Conservation (phyloP, 2,329 filamentous ascomycete genomes). For the Aspergillus sclerotialis region DNA sequence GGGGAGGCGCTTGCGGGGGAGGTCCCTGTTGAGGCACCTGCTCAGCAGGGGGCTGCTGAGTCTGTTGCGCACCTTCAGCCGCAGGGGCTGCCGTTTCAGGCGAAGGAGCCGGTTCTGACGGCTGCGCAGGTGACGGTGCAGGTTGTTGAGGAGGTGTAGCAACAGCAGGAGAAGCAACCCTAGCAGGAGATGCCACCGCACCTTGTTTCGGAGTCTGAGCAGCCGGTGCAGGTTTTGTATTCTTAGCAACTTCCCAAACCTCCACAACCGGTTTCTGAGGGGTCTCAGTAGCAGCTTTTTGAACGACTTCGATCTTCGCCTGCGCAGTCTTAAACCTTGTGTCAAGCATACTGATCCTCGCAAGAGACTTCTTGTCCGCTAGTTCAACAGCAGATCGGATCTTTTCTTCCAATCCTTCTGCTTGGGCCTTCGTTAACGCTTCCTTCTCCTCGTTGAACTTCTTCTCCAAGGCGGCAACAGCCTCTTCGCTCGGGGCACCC, state of each 20-base stretch:
- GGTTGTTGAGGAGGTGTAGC: slow-evolving; percentile 9
- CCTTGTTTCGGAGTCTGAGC: slow-evolving; percentile 26
- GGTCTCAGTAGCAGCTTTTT: slow-evolving; percentile 76
- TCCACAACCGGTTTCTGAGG: slow-evolving; percentile 76
- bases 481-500: slow-evolving; percentile 24
- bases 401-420: slow-evolving; percentile 52
- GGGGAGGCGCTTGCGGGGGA: slow-evolving; percentile 9
- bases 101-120: slow-evolving; percentile 6
- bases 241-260: slow-evolving; percentile 77
- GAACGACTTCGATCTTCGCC: slow-evolving; percentile 70
- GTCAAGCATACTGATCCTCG: slow-evolving; percentile 73
- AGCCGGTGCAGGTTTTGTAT: slow-evolving; percentile 47
- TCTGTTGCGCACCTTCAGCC: neutral
- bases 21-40: slow-evolving; percentile 8
- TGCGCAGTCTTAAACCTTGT: slow-evolving; percentile 57
- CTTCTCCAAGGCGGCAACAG: slow-evolving; percentile 31
- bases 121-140: slow-evolving; percentile 8
- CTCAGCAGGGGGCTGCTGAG: slow-evolving; percentile 6
- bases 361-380: slow-evolving; percentile 65
- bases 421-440: slow-evolving; percentile 40
- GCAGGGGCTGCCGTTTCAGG: slow-evolving; percentile 1
- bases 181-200: slow-evolving; percentile 12
- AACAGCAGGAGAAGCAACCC: slow-evolving; percentile 14
- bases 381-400: slow-evolving; percentile 59
- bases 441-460: slow-evolving; percentile 35